phyloP scores from a whole-genome alignment of 2,329 filamentous ascomycete species.

The Claviceps fusiformis region DNA sequence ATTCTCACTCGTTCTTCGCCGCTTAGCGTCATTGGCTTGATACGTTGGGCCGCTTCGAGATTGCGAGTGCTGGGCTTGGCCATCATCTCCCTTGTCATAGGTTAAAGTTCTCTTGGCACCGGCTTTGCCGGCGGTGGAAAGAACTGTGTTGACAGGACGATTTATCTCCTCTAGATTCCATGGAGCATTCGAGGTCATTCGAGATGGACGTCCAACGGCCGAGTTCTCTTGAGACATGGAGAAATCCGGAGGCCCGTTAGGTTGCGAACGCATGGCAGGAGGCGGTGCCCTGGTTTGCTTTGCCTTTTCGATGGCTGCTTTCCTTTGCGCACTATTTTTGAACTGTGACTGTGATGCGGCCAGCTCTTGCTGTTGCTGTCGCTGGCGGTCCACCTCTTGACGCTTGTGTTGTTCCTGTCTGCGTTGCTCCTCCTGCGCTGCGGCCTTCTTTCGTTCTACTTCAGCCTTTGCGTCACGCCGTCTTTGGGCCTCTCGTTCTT shows the following conservation, averaged over 20 bases:
- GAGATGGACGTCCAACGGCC: constrained; percentile 36
- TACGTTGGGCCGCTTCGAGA: constrained; percentile 46
- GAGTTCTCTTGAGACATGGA: constrained; percentile 18
- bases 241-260: constrained; percentile 36
- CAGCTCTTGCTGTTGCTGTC: constrained; percentile 46
- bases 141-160: constrained; percentile 45
- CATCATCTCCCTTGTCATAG: constrained; percentile 45
- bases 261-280: constrained; percentile 42
- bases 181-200: constrained; percentile 41
- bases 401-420: constrained; percentile 44
- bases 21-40: constrained; percentile 60
- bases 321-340: constrained; percentile 52
- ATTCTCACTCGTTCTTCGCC: constrained; percentile 63
- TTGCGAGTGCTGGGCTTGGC: constrained; percentile 29
- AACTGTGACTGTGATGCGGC: constrained; percentile 46
- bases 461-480: constrained; percentile 74
- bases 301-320: constrained; percentile 49
- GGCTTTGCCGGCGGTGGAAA: constrained; percentile 49
- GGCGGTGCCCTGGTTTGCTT: constrained; percentile 52
- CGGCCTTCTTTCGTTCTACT: constrained; percentile 61
- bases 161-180: constrained; percentile 44
- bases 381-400: constrained; percentile 48
- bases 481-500: constrained; percentile 65
- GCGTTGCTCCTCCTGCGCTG: constrained; percentile 50
- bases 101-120: constrained; percentile 58